These are phyloP conservation scores for Cafeteria roenbergensis DNA, from an alignment of 108 stramenopile genomes.

Conservation along the genomic window DNA sequence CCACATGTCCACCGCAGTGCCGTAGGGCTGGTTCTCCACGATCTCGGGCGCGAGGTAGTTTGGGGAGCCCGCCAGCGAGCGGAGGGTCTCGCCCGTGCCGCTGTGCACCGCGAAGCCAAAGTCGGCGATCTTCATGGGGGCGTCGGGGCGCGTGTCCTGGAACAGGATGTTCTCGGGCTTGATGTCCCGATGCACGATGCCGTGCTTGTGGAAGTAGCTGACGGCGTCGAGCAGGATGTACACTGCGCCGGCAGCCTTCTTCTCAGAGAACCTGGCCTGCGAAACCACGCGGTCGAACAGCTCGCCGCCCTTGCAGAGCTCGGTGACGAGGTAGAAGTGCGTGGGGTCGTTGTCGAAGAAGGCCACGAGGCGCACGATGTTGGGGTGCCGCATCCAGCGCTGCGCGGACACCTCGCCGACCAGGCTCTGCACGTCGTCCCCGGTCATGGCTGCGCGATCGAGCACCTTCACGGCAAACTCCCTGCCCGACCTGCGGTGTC, in stretches of 20 bases:
- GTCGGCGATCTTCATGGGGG: slow-evolving; percentile 76
- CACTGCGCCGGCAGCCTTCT: slow-evolving; percentile 65
- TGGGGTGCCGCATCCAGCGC: not conserved
- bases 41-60: slow-evolving; percentile 97
- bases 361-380: not conserved
- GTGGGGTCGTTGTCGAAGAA: not conserved
- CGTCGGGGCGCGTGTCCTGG: slow-evolving; percentile 42
- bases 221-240: slow-evolving; percentile 63
- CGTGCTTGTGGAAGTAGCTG: slow-evolving; percentile 55
- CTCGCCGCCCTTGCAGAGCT: slow-evolving; percentile 67
- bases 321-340: not conserved
- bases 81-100: too few relatives aligned
- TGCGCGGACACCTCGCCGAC: not conserved
- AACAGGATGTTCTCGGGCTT: slow-evolving; percentile 85
- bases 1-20: slow-evolving; percentile 79
- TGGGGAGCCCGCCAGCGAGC: too few relatives aligned
- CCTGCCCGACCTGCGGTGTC: not conserved
- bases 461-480: slow-evolving; percentile 7
- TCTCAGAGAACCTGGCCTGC: slow-evolving; percentile 74
- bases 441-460: not conserved
- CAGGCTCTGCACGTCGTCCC: not conserved
- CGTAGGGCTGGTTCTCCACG: slow-evolving; percentile 80
- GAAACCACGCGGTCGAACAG: slow-evolving; percentile 84
- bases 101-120: slow-evolving; percentile 99
- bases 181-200: slow-evolving; percentile 69